A percentile compares a stretch with the other conserved stretches of the same genome.
These are phyloP conservation scores for Thyridium curvatum DNA, from an alignment of 2,329 filamentous ascomycete species.

Conservation along the genomic window DNA sequence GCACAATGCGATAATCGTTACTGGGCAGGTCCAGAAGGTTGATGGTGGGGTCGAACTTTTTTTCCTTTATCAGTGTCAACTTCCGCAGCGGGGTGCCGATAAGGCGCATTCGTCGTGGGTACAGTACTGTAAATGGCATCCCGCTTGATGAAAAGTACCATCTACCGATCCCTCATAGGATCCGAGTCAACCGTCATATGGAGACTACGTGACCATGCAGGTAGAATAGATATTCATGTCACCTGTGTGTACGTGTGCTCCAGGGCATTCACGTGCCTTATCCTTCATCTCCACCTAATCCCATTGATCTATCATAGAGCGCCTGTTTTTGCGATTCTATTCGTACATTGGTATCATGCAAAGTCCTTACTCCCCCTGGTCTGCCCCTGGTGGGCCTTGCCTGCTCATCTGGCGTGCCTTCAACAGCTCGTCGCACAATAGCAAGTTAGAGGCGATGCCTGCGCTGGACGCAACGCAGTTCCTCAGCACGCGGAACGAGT, in stretches of 20 bases:
- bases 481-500: conserved; percentile 90
- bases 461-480: conserved; percentile 92
- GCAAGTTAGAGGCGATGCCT: conserved; percentile 89
- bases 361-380: conserved; percentile 38
- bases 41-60: conserved; percentile 8
- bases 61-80: conserved; percentile 1
- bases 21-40: neutral
- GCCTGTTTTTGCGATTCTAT: conserved; percentile 18
- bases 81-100: conserved; percentile 10
- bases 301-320: conserved; percentile 25
- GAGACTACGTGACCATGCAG: too few relatives aligned
- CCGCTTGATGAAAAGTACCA: too few relatives aligned
- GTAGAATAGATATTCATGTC: too few relatives aligned
- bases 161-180: too few relatives aligned
- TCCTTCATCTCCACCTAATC: conserved; percentile 3
- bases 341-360: conserved; percentile 27
- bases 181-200: too few relatives aligned
- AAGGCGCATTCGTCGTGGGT: too few relatives aligned
- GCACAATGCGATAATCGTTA: neutral
- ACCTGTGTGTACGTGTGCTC: too few relatives aligned
- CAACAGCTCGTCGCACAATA: conserved; percentile 93
- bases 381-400: conserved; percentile 53
- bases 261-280: too few relatives aligned
- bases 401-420: conserved; percentile 95
- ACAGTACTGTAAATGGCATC: too few relatives aligned